Percentiles rank a stretch among this genome's conserved stretches.
Conservation (phyloP, 108 stramenopile species). For the Nitzschia putrida region DNA sequence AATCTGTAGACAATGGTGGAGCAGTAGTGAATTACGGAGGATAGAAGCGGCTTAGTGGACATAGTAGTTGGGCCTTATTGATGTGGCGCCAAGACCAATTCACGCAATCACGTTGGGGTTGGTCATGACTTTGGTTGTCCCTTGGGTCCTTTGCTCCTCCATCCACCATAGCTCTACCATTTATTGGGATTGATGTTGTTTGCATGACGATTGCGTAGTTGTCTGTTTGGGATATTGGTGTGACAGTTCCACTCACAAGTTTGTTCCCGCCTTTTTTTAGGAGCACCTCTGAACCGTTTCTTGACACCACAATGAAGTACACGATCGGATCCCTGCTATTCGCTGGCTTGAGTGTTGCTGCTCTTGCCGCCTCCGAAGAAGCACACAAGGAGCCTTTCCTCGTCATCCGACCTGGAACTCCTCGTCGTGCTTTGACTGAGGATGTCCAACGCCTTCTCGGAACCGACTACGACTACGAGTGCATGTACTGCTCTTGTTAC, state of each 20-base stretch:
- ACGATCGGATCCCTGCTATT: neutral
- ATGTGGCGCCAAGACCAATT: no score
- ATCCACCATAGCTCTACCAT: no score
- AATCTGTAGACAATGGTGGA: neutral
- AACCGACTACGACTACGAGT: slow-evolving; percentile 6
- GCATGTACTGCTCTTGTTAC: slow-evolving; percentile 15
- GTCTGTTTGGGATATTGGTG: neutral
- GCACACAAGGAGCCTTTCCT: slow-evolving; percentile 9
- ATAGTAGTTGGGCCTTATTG: no score
- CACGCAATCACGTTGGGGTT: no score
- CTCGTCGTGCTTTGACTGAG: slow-evolving; percentile 2
- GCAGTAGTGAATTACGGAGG: neutral
- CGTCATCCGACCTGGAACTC: slow-evolving; percentile 11
- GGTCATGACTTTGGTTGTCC: no score
- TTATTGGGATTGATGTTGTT: neutral
- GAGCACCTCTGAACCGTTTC: neutral
- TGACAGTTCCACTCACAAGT: neutral
- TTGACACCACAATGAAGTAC: slow-evolving; percentile 6
- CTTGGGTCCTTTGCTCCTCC: no score
- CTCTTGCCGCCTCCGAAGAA: neutral
- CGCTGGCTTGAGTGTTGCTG: slow-evolving; percentile 4
- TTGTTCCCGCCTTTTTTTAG: neutral
- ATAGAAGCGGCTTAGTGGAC: no score
- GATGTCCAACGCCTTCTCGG: slow-evolving; percentile 12
- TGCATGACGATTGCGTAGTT: neutral